Evolutionary conservation across 306 rosid genomes (phyloP).

Genomic region (Quillaja saponaria): DNA sequence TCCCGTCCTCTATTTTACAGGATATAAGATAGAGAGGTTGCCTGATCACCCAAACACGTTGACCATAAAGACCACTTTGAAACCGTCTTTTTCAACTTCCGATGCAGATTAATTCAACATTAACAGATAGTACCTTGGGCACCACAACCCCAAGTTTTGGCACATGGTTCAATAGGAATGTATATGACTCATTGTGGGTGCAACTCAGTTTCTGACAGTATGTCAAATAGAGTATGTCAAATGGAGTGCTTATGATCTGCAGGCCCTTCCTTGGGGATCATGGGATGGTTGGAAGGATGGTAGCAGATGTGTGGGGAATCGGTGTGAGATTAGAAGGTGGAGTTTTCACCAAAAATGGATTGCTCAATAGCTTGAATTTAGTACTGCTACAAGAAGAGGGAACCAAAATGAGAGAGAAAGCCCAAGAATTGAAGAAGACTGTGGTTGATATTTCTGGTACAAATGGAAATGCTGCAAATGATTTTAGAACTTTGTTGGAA

Average conservation of each 20-base stretch:
- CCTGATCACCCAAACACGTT: no score
- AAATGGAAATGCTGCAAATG: constrained; percentile 27
- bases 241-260: constrained; percentile 47
- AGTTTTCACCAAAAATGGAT: constrained; percentile 33
- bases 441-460: constrained; percentile 18
- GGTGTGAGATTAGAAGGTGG: constrained; percentile 33
- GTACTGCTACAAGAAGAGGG: constrained; percentile 39
- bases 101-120: no score
- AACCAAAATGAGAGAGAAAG: constrained; percentile 30
- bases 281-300: constrained; percentile 28
- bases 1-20: no score
- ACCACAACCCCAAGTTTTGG: constrained; percentile 36
- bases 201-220: constrained; percentile 38
- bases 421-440: constrained; percentile 9
- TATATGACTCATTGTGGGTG: constrained; percentile 44
- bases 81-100: no score
- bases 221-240: no score
- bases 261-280: constrained; percentile 51
- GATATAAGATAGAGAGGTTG: no score
- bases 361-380: constrained; percentile 34
- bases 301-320: constrained; percentile 36
- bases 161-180: constrained; percentile 36
- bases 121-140: constrained; percentile 41
- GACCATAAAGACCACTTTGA: no score
- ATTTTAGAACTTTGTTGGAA: constrained; percentile 24